These are phyloP conservation scores for Tulasnella sp. DNA, from an alignment of 768 basidiomycete species.

Conservation along the genomic window DNA sequence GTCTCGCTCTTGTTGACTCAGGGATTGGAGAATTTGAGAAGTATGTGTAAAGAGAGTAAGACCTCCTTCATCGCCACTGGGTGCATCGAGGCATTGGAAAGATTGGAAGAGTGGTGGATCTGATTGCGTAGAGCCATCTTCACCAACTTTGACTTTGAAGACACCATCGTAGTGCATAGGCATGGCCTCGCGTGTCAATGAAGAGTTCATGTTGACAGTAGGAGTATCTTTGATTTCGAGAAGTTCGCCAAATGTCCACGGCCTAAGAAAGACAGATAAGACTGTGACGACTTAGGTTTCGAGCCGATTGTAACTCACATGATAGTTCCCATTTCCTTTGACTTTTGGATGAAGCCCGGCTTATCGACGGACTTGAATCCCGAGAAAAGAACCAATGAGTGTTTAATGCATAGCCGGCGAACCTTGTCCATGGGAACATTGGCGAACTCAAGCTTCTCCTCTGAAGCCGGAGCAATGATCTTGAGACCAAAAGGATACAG, in stretches of 20 bases:
- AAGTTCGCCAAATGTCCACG: slow-evolving; percentile 1
- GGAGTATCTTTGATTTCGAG: slow-evolving; percentile 3
- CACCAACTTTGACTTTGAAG: neutral
- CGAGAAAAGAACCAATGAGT: neutral
- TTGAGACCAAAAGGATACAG: neutral
- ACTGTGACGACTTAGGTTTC: neutral
- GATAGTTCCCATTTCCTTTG: neutral
- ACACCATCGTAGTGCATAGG: slow-evolving; percentile 2
- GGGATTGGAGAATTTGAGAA: neutral
- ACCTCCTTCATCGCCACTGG: neutral
- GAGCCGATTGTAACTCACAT: neutral
- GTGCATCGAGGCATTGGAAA: slow-evolving; percentile 1
- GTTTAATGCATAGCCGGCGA: neutral
- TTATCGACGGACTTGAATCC: neutral
- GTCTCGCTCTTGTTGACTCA: neutral
- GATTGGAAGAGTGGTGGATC: slow-evolving; percentile 1
- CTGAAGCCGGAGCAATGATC: neutral
- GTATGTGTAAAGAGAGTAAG: neutral
- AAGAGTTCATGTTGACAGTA: neutral
- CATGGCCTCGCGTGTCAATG: neutral
- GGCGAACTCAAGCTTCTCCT: neutral
- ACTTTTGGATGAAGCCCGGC: neutral
- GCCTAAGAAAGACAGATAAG: neutral
- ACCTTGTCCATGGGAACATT: slow-evolving; percentile 1
- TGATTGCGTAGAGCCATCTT: neutral